phyloP scores from a whole-genome alignment of 2,329 filamentous ascomycete species.

The Penicillium sp. region DNA sequence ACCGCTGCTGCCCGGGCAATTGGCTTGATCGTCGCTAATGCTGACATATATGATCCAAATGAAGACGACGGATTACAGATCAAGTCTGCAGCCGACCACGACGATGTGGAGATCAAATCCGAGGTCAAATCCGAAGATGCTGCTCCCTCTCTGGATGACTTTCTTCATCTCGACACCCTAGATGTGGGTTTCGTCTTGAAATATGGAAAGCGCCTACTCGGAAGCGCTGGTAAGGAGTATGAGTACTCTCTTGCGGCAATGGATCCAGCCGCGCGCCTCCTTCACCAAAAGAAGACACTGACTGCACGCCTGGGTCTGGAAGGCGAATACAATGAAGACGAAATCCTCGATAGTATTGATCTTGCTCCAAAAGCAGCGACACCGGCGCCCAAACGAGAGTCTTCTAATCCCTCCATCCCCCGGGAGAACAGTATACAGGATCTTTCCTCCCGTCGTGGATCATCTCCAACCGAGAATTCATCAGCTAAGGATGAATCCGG shows the following conservation, averaged over 20 bases:
- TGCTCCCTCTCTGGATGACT: conserved; percentile 55
- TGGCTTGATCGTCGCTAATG: conserved; percentile 90
- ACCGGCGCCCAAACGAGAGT: conserved; percentile 55
- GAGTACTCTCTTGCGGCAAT: conserved; percentile 83
- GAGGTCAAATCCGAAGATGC: conserved; percentile 46
- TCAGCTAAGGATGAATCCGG: conserved; percentile 66
- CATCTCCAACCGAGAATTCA: conserved; percentile 55
- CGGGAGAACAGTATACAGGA: conserved; percentile 52
- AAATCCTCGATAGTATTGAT: conserved; percentile 71
- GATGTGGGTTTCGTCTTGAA: conserved; percentile 80
- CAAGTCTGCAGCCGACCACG: conserved; percentile 58
- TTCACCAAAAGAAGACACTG: conserved; percentile 88
- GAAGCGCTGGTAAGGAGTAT: conserved; percentile 78
- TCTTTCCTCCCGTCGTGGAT: conserved; percentile 42
- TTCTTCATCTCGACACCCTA: conserved; percentile 73
- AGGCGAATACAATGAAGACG: conserved; percentile 83
- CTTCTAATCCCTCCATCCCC: conserved; percentile 47
- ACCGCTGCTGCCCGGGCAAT: conserved; percentile 92
- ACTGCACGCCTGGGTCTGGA: conserved; percentile 79
- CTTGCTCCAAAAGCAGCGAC: conserved; percentile 52
- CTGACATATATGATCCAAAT: conserved; percentile 86
- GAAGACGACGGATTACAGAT: conserved; percentile 63
- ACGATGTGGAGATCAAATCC: conserved; percentile 42
- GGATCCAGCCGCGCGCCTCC: conserved; percentile 78
- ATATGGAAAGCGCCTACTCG: conserved; percentile 80